A percentile compares a stretch with the other conserved stretches of the same genome.
These are phyloP conservation scores for Grosmannia clavigera DNA, from an alignment of 2,329 filamentous ascomycete genomes.

Conservation along the genomic window DNA sequence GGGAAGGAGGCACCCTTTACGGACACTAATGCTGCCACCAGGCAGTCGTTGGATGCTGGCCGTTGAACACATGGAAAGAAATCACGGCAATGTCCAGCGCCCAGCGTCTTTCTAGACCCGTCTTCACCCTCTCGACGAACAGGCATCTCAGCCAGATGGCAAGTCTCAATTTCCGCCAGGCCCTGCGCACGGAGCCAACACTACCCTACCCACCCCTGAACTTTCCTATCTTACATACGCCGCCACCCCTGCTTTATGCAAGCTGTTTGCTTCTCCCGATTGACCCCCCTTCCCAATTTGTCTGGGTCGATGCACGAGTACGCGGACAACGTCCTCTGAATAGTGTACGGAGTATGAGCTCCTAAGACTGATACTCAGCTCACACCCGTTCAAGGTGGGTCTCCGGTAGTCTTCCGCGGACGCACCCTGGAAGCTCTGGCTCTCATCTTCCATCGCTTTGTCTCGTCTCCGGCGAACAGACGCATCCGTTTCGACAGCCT, in stretches of 20 bases:
- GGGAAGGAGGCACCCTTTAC: background rate
- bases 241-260: conserved; percentile 4
- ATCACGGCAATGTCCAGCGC: too few relatives aligned
- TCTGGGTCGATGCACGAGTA: background rate
- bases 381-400: background rate
- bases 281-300: background rate
- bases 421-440: too few relatives aligned
- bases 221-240: background rate
- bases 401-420: too few relatives aligned
- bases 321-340: too few relatives aligned
- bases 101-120: too few relatives aligned
- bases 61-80: too few relatives aligned
- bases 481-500: background rate
- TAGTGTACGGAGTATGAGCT: background rate
- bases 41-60: too few relatives aligned
- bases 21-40: background rate
- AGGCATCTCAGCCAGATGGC: too few relatives aligned
- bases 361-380: background rate
- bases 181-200: background rate
- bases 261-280: background rate
- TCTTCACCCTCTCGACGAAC: too few relatives aligned
- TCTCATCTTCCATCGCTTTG: too few relatives aligned
- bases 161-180: background rate
- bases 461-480: background rate
- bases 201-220: background rate